Evolutionary conservation across 345 rosid genomes (phyloP).

Genomic region (Ceriops decandra): DNA sequence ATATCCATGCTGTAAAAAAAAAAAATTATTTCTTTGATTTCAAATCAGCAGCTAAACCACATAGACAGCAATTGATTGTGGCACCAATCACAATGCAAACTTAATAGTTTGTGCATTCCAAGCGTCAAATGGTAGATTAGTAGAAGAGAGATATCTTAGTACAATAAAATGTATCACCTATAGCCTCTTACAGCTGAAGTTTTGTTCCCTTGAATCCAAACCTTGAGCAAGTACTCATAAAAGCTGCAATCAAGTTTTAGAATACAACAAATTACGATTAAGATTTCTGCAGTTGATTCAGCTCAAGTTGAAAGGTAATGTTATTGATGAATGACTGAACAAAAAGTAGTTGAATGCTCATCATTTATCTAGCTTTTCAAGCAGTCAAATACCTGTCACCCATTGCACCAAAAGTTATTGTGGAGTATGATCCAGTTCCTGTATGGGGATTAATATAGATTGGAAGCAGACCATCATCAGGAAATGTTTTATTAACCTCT

Average conservation of each 20-base stretch:
- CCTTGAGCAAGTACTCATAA: constrained; percentile 96
- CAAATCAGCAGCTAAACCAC: not conserved
- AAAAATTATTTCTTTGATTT: not conserved
- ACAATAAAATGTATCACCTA: constrained; percentile 43
- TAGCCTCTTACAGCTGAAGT: constrained; percentile 68
- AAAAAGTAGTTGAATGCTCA: not conserved
- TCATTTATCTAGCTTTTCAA: constrained; percentile 1
- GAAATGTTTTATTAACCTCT: constrained; percentile 72
- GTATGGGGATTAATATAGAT: constrained; percentile 70
- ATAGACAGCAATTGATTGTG: not conserved
- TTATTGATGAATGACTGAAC: not conserved
- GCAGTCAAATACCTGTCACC: constrained; percentile 77
- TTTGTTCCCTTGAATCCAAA: constrained; percentile 94
- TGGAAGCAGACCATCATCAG: constrained; percentile 91
- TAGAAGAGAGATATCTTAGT: not conserved
- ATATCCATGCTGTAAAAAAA: not conserved
- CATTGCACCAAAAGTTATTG: constrained; percentile 98
- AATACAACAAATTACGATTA: not conserved
- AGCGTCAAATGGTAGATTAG: not conserved
- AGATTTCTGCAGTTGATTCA: not conserved
- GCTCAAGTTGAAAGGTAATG: not conserved
- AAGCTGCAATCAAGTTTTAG: constrained; percentile 51
- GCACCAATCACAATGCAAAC: not conserved
- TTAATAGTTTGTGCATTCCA: not conserved
- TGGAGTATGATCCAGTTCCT: constrained; percentile 54